Base-by-base conservation (phyloP, 2,329 filamentous ascomycete genomes). In the Elsinoe necatrix region DNA sequence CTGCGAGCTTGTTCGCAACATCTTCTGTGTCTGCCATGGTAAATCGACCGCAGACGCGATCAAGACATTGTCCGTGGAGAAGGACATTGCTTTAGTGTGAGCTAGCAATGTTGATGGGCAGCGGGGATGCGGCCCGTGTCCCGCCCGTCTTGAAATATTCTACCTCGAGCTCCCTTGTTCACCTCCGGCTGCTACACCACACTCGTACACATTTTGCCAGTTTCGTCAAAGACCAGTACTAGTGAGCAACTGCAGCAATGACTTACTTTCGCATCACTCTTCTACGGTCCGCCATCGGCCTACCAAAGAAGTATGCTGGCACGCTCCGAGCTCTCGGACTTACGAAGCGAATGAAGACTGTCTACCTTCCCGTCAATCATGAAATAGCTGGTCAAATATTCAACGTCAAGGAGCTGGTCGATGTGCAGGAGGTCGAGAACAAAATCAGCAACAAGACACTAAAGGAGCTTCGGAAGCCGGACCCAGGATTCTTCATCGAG, bases 381-480 rank as follows among this genome's bases (percentile, higher is more conserved):
- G 84, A 89, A 63, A 83, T 89, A 60, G 91, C 91, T 8, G 91
- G 91, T 68, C 89, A 95, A 76, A 89, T 96, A 67, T 86, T 96
- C 78, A 86, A 86, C 72, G 89, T 96, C 65, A 96, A 96, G 77
- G 91, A 96, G 74, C 77, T 96, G 61, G 88, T 96, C 45, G 78
- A 82, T 55, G 89, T 95, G 34, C 77, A 83, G 63, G 90, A 95
- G 74, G 89, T 95, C 43, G 82, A 84, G 31, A 69, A 73, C 60
- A 71, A 79, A 29, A 69, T 89, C 72, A 84, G 78, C 6, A 81
- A 82, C 67, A 72, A 74, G 57, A 81, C 95, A 75, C 78, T 95
- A 66, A 83, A 83, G 73, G 80, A 78, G 54, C 77, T 81, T 72
- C 75, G 91, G 70, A 83, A 79, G 71, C 89, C 90, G 2, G 87